phyloP scores from a whole-genome alignment of 495 filamentous ascomycete genomes.

The Gamarada debralockiae region DNA sequence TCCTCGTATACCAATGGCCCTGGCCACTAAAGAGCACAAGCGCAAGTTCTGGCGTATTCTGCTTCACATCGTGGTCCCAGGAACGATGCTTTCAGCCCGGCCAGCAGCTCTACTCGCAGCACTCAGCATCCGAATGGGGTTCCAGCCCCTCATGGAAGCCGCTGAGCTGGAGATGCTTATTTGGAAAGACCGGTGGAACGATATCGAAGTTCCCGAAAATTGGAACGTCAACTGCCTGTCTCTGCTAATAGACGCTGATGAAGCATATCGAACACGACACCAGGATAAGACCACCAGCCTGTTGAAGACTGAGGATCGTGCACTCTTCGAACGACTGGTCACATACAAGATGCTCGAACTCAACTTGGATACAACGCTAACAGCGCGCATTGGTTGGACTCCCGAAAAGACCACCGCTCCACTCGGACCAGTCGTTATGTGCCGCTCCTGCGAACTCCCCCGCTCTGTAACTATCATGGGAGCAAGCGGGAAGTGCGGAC shows the following conservation, averaged over 20 bases:
- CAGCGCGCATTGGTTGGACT: slow-evolving; percentile 34
- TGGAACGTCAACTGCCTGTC: slow-evolving; percentile 40
- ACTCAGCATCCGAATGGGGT: slow-evolving; percentile 37
- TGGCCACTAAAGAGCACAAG: slow-evolving; percentile 27
- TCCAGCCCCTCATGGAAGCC: slow-evolving; percentile 31
- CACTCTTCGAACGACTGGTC: slow-evolving; percentile 38
- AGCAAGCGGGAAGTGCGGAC: slow-evolving; percentile 30
- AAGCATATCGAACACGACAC: slow-evolving; percentile 24
- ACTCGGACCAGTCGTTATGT: slow-evolving; percentile 35
- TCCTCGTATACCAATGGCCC: slow-evolving; percentile 33
- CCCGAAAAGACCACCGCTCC: slow-evolving; percentile 34
- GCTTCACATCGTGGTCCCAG: slow-evolving; percentile 38
- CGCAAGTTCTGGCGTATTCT: slow-evolving; percentile 40
- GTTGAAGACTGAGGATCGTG: slow-evolving; percentile 28
- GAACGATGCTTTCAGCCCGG: slow-evolving; percentile 37
- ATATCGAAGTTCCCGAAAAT: slow-evolving; percentile 39
- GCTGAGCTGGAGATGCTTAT: slow-evolving; percentile 36
- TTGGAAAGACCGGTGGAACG: slow-evolving; percentile 37
- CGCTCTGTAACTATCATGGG: slow-evolving; percentile 45
- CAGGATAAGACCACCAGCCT: slow-evolving; percentile 6
- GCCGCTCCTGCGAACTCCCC: slow-evolving; percentile 36
- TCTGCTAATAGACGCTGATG: slow-evolving; percentile 40
- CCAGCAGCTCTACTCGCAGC: slow-evolving; percentile 42
- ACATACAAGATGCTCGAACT: slow-evolving; percentile 42
- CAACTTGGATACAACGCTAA: slow-evolving; percentile 35